Evolutionary conservation across 2,329 filamentous ascomycete species (phyloP).

Genomic region (Colletotrichum orbiculare): DNA sequence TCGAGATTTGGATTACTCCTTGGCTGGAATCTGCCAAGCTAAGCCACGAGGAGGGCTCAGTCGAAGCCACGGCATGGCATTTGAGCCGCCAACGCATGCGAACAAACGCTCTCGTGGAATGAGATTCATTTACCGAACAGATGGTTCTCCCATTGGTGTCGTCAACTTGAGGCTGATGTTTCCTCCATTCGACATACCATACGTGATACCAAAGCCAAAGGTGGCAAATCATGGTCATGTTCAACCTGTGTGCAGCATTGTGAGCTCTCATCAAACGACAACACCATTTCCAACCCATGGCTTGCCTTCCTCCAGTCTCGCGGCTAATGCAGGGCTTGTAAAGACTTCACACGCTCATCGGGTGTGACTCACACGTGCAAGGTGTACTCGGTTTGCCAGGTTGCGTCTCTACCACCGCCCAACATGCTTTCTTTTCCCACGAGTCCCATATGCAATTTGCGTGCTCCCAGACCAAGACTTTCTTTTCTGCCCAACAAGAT

Average conservation of each 20-base stretch:
- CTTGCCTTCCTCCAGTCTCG: neutral
- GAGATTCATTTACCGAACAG: too few species aligned
- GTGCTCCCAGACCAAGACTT: conserved; percentile 15
- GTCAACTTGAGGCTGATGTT: too few species aligned
- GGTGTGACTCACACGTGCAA: conserved; percentile 32
- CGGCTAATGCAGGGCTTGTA: conserved; percentile 29
- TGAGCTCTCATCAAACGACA: conserved; percentile 7
- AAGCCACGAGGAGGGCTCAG: neutral
- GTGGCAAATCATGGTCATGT: neutral
- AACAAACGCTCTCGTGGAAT: too few species aligned
- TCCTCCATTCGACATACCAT: too few species aligned
- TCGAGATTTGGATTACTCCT: neutral
- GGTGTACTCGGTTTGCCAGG: neutral
- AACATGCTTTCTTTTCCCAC: conserved; percentile 27
- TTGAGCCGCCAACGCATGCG: neutral
- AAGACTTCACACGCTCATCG: conserved; percentile 25
- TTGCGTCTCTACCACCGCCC: neutral
- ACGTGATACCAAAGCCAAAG: neutral
- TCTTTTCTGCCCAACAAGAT: conserved; percentile 23
- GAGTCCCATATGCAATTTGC: conserved; percentile 18
- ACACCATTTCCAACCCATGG: neutral
- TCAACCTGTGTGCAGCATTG: neutral
- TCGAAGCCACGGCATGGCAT: neutral
- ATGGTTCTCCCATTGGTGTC: too few species aligned
- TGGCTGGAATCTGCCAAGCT: conserved; percentile 4